Base-by-base conservation (phyloP, 202 grass and related monocot species). In the Hordeum pubiflorum region DNA sequence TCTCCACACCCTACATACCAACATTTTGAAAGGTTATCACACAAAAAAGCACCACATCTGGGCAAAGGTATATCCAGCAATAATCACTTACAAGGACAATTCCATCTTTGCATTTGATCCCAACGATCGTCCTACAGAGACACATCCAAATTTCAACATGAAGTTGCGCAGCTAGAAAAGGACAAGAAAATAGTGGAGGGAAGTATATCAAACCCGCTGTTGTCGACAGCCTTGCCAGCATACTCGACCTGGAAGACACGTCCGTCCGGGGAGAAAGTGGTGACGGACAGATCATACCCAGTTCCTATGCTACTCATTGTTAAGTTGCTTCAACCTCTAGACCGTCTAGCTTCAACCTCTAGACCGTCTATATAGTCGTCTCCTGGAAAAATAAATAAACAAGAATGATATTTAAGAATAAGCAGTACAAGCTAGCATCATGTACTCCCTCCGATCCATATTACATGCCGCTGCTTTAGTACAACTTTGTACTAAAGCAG, bases 101-200 rank as follows among this genome's bases (percentile, higher is more conserved):
- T 59, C 92, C 92, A 91, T 94, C 89, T 80, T 94, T 94, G 81
- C 92, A 94, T 82, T 94, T 94, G 89, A 94, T 91, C 52, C 92
- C 92, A 78, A 94, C 62, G 6, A 89, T 87, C 85, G 92, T 94
- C 70, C 92, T 94, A 82, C 22, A 24, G 50, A 29, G 32, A 11
- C 79, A 70, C 4, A 91, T 75, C 77, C 14, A 37, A 75, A 78
- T 13, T 79, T 72, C 61, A 85, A 1, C 33, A 57, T 72, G 29
- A 61, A 38, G 40, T 69, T 36, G 7, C 7, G 29, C n/a, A 83
- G 80, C 67, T 77, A 23, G 43, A 52, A 64, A 76, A 6, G 12
- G 39, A 20, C 72, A 58, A 50, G 13, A 4, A 73, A 75, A 41
- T 9, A 21, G 61, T 37, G 55, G 26, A 81, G 32, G 5, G 34